Evolutionary conservation across 1,284 basidiomycete species (phyloP), one percentile per base, ranked within the genome.

Genomic region (Volvariella surrecta): DNA sequence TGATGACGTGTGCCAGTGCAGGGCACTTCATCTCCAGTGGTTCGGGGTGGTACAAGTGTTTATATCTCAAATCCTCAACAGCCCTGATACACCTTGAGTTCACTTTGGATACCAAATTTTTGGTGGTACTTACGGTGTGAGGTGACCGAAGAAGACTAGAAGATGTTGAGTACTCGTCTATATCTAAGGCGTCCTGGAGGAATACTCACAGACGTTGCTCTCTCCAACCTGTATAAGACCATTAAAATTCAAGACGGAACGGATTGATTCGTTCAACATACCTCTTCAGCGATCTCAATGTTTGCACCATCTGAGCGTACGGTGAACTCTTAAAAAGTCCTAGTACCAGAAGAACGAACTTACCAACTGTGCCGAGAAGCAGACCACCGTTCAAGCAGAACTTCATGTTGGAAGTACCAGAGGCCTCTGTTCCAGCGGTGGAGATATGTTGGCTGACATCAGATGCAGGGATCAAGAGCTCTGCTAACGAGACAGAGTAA

Each of bases 381-480:
- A 95, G 66, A n/a, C 89, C 91, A 39, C 92, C 91, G 55, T 92
- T 93, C 39, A 90, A 58, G 55, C 82, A 83, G 67, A 88, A 87
- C 68, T 96, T 95, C 91, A 95, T 95, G 72, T 95, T 94, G 30
- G 86, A 87, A 16, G 86, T 89, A 22, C 84, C 84, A 1, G 79
- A 82, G n/a, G 82, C 82, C 58, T 95, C 92, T 0, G 92, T 95
- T 40, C 93, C 92, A 1, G 91, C 92, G 7, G 92, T 95, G 24
- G 85, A 90, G 62, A 96, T 95, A 62, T 95, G 93, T 57, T 94
- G 88, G 49, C 79, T 84, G 64, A 95, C 86, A 58, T 95, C 91
- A 15, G 85, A 85, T 4, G 93, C 88, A 13, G 92, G 93, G 50
- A 94, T 91, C 54, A 96, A 71, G 32, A 95, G 70, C 61, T 96